Conservation (phyloP, 2,329 filamentous ascomycete genomes). For the Diaporthe sp. region DNA sequence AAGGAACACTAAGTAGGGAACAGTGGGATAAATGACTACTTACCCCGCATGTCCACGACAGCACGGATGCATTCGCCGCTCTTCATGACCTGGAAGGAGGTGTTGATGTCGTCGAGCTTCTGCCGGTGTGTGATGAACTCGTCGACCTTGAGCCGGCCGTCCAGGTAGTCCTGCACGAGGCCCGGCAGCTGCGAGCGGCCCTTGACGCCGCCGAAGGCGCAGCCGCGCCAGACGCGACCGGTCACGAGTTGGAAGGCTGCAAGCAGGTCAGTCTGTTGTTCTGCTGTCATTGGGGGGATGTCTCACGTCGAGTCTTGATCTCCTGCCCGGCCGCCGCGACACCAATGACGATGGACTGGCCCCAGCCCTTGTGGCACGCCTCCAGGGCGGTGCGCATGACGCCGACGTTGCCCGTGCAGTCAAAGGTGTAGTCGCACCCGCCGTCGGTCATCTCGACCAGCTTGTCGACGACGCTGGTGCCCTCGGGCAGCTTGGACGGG, state of each 20-base stretch:
- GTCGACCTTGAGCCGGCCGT: constrained; percentile 93
- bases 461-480: constrained; percentile 89
- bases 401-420: constrained; percentile 96
- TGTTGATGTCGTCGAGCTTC: constrained; percentile 85
- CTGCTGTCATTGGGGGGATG: background rate
- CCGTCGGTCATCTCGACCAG: constrained; percentile 98
- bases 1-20: background rate
- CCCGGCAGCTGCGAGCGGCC: constrained; percentile 91
- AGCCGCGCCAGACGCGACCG: constrained; percentile 97
- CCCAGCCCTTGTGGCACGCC: constrained; percentile 99
- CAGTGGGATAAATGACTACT: constrained; percentile 30
- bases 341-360: constrained; percentile 97
- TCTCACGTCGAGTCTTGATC: constrained; percentile 92
- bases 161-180: constrained; percentile 90
- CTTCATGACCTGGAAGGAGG: constrained; percentile 92
- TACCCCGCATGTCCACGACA: constrained; percentile 77
- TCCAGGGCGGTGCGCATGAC: constrained; percentile 97
- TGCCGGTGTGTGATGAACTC: constrained; percentile 99
- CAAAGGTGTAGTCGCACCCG: constrained; percentile 98
- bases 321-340: constrained; percentile 97
- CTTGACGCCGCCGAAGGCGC: constrained; percentile 98
- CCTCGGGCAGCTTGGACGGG: constrained; percentile 78
- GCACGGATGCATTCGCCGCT: constrained; percentile 96
- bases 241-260: constrained; percentile 98
- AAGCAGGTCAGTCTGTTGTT: constrained; percentile 25